A percentile compares a stretch with the other conserved stretches of the same genome.
These are phyloP conservation scores for Stachybotrys chartarum DNA, from an alignment of 2,329 filamentous ascomycete genomes.

Conservation along the genomic window DNA sequence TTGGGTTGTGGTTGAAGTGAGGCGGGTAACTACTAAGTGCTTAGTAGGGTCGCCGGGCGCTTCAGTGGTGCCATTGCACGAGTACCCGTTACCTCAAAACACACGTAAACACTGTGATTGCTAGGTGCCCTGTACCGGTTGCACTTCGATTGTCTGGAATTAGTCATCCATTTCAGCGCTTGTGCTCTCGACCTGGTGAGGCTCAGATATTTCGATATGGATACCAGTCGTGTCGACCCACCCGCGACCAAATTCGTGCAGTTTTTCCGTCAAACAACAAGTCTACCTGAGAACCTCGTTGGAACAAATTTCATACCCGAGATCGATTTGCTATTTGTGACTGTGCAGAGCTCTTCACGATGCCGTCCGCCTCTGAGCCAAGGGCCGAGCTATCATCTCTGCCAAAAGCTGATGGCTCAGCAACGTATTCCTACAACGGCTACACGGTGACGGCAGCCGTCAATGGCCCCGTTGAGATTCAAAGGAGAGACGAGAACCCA, in stretches of 20 bases:
- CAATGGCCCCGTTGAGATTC: constrained; percentile 89
- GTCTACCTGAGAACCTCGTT: background rate
- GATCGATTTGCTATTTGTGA: no score
- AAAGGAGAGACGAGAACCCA: constrained; percentile 80
- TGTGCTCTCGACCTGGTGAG: background rate
- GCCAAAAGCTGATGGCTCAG: constrained; percentile 71
- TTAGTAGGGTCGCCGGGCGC: no score
- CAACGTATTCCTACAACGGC: constrained; percentile 65
- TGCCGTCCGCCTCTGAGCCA: constrained; percentile 40
- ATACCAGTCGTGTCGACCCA: background rate
- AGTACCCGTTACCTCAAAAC: no score
- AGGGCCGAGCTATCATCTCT: constrained; percentile 51
- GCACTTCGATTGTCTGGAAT: background rate
- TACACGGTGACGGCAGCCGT: constrained; percentile 80
- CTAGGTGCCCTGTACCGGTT: background rate
- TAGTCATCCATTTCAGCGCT: background rate
- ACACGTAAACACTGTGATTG: background rate
- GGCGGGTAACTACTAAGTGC: no score
- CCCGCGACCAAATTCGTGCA: background rate
- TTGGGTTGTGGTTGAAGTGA: no score
- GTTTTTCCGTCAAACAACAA: background rate
- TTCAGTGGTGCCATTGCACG: no score
- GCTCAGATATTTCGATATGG: no score
- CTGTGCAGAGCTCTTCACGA: constrained; percentile 12
- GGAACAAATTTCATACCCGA: no score